Percentiles rank a stretch among this genome's conserved stretches.
These are phyloP conservation scores for Teratosphaeria viscida DNA, from an alignment of 2,329 filamentous ascomycete genomes.

Conservation along the genomic window DNA sequence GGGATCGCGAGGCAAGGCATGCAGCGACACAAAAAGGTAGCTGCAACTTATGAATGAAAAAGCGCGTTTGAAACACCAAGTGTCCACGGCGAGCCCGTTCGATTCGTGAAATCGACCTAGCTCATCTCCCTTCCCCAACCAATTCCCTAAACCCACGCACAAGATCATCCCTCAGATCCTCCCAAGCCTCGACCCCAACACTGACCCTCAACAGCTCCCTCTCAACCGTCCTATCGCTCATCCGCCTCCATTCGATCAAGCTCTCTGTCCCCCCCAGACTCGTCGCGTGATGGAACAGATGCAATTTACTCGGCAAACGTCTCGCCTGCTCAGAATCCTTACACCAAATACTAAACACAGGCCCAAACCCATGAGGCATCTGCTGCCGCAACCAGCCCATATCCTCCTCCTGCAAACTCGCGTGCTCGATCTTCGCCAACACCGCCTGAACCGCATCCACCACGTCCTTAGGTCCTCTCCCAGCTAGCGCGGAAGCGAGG, in stretches of 20 bases:
- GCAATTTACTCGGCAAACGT: slow-evolving; percentile 63
- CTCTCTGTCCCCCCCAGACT: slow-evolving; percentile 90
- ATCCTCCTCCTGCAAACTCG: slow-evolving; percentile 63
- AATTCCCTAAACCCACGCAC: slow-evolving; percentile 54
- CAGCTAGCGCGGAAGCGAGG: slow-evolving; percentile 36
- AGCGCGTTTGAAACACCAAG: neutral
- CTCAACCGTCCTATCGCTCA: slow-evolving; percentile 70
- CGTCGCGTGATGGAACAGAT: slow-evolving; percentile 87
- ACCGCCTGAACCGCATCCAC: slow-evolving; percentile 40
- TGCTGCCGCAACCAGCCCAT: slow-evolving; percentile 65
- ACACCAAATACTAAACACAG: slow-evolving; percentile 71
- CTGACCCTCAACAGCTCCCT: slow-evolving; percentile 67
- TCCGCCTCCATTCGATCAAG: slow-evolving; percentile 88
- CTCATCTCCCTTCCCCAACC: slow-evolving; percentile 9
- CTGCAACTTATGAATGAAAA: neutral
- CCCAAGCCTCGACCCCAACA: slow-evolving; percentile 74
- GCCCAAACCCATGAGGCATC: slow-evolving; percentile 85
- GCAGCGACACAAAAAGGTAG: neutral
- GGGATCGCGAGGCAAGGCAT: neutral
- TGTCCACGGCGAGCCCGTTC: neutral
- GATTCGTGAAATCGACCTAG: neutral
- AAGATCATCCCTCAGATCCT: slow-evolving; percentile 73
- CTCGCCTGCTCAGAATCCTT: slow-evolving; percentile 51
- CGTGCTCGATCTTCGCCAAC: slow-evolving; percentile 59
- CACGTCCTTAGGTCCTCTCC: slow-evolving; percentile 33